Base-by-base conservation (phyloP, 441 rosid species). In the Populus tomentosa region DNA sequence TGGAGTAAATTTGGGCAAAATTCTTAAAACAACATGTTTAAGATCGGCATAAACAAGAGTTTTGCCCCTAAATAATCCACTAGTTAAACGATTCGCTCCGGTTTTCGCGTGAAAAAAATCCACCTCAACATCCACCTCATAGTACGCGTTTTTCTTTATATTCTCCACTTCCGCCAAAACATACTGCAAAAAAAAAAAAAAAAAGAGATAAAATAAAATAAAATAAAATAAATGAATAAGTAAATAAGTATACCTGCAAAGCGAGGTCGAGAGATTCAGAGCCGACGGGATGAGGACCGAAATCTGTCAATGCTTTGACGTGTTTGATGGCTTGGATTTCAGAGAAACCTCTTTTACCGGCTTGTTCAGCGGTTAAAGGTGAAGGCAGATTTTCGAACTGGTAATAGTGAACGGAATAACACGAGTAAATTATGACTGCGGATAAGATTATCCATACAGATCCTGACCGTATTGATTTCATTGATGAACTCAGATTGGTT, bases 331-430 rank as follows among this genome's bases (percentile, higher is more conserved):
- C 97, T 78, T 88, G 90, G 70, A 87, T 81, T 84, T 96, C 99
- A 46, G 99, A 94, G 78, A 96, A 96, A 10, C 99, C 98, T 69
- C 98, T 87, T 79, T 92, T 94, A 21, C 98, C 99, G 30, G 95
- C 98, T 81, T 90, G 92, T 69, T 86, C 88, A 2, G 92, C 82
- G 7, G 90, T 86, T 18, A 94, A 91, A 2, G 98, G 96, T 76
- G n/a, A 63, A 20, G 98, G 98, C 87, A 96, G 70, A 71, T 28
- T 86, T 79, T 86, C 89, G 77, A 68, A 86, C 86, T 96, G 99
- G 72, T 89, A 88, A 14, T 73, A 67, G 72, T 91, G 88, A 68
- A 92, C 94, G 42, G 87, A 73, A 92, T 92, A 96, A 50, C 94
- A 85, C 33, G 87, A 83, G 85, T 89, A 92, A 5, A 77, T 71